phyloP scores from a whole-genome alignment of 192 early-diverging fungal species.

The Coemansia reversa region DNA sequence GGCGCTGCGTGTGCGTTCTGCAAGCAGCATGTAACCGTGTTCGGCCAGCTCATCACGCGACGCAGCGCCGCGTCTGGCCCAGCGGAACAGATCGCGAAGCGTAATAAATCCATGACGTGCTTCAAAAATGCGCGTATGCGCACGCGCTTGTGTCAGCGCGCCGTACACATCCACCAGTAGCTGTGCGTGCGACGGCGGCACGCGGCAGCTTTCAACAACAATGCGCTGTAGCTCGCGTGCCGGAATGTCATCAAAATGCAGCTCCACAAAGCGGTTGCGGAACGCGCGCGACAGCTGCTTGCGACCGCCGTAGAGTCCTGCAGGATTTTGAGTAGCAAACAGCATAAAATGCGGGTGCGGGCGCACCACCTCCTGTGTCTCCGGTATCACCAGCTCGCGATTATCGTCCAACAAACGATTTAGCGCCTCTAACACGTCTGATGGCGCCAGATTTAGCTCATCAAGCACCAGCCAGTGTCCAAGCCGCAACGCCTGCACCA shows the following conservation, averaged over 20 bases:
- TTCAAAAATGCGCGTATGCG: constrained; percentile 89
- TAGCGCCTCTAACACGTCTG: constrained; percentile 97
- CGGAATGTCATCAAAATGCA: constrained; percentile 97
- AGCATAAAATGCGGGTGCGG: constrained; percentile 97
- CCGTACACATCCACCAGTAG: constrained; percentile 85
- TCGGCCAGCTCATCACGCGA: constrained; percentile 84
- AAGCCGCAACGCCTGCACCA: constrained; percentile 89
- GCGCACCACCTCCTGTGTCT: constrained; percentile 89
- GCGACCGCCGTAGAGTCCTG: constrained; percentile 96
- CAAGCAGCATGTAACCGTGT: constrained; percentile 94
- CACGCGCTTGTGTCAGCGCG: constrained; percentile 69
- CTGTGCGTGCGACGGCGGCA: constrained; percentile 87
- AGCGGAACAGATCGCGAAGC: constrained; percentile 94
- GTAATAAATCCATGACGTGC: constrained; percentile 93
- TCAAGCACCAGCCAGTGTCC: constrained; percentile 99
- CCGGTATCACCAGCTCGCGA: constrained; percentile 92
- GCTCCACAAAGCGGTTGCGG: constrained; percentile 94
- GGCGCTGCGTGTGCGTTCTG: constrained; percentile 78
- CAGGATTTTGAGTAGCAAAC: constrained; percentile 99
- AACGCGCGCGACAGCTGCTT: constrained; percentile 95
- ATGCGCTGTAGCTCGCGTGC: constrained; percentile 89
- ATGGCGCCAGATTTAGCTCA: constrained; percentile 96
- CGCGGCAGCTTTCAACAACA: constrained; percentile 74
- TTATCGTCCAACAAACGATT: constrained; percentile 98
- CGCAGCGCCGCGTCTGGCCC: constrained; percentile 82